phyloP scores from a whole-genome alignment of 768 basidiomycete species.

The Glaciozyma martinii region DNA sequence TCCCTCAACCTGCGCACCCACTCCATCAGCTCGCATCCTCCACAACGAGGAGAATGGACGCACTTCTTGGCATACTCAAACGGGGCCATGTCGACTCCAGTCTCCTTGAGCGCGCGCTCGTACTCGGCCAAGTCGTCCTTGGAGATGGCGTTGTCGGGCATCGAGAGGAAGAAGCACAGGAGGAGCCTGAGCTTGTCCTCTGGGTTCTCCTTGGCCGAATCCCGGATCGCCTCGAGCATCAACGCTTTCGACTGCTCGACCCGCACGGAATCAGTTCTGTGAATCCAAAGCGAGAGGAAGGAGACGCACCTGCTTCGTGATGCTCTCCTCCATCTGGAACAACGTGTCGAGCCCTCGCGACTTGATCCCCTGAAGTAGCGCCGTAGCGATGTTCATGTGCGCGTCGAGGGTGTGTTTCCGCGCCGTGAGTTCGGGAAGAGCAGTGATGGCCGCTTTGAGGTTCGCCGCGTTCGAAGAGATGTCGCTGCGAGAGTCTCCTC shows the following conservation, averaged over 20 bases:
- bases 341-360: constrained; percentile 87
- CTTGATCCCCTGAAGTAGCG: constrained; percentile 89
- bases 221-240: constrained; percentile 78
- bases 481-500: constrained; percentile 49
- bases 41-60: constrained; percentile 10
- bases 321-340: constrained; percentile 92
- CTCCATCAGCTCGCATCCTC: not conserved
- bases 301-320: constrained; percentile 62
- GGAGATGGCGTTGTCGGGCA: constrained; percentile 46
- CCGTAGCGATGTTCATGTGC: constrained; percentile 98
- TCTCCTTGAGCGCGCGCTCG: constrained; percentile 72
- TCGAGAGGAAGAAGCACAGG: constrained; percentile 88
- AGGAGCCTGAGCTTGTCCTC: constrained; percentile 86
- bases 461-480: constrained; percentile 86
- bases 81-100: constrained; percentile 62
- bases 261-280: not conserved
- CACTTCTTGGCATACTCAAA: constrained; percentile 81
- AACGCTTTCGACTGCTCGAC: constrained; percentile 57
- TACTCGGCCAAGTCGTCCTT: constrained; percentile 84
- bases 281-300: not conserved
- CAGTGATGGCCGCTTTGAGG: constrained; percentile 93
- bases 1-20: constrained; percentile 57
- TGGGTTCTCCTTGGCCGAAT: constrained; percentile 57
- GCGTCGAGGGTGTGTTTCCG: constrained; percentile 93
- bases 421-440: constrained; percentile 89